Evolutionary conservation across 495 filamentous ascomycete genomes (phyloP).

Genomic region (Filosporella fistucella): DNA sequence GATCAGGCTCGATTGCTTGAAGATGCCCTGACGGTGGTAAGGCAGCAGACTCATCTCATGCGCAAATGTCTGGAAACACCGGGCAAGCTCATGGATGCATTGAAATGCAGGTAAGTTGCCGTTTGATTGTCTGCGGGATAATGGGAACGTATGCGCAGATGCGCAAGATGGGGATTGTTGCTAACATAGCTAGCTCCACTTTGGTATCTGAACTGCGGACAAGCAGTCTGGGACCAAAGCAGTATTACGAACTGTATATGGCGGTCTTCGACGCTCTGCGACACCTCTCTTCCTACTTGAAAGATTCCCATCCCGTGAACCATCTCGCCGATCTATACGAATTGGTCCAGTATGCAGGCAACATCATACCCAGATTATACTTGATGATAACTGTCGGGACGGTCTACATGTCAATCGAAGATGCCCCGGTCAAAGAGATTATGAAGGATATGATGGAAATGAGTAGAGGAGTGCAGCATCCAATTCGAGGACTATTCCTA

Average conservation of each 20-base stretch:
- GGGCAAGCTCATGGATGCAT: conserved; percentile 98
- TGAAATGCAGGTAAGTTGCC: conserved; percentile 88
- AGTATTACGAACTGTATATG: conserved; percentile 99
- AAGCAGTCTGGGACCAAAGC: conserved; percentile 91
- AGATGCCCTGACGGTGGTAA: conserved; percentile 92
- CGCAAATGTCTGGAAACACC: conserved; percentile 95
- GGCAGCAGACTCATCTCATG: conserved; percentile 94
- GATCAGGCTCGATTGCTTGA: conserved; percentile 93
- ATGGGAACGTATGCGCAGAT: conserved; percentile 3
- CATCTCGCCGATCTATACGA: conserved; percentile 98
- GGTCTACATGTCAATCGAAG: conserved; percentile 97
- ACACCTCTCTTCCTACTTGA: conserved; percentile 92
- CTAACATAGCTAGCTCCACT: conserved; percentile 64
- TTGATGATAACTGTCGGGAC: conserved; percentile 99
- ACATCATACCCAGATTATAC: conserved; percentile 93
- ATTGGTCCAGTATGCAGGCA: conserved; percentile 97
- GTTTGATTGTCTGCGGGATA: not conserved
- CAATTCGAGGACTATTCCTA: conserved; percentile 88
- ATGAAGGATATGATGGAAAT: conserved; percentile 99
- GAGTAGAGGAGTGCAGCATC: conserved; percentile 96
- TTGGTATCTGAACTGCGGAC: conserved; percentile 96
- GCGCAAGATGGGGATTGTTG: not conserved
- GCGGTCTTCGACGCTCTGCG: conserved; percentile 95
- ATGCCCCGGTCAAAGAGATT: conserved; percentile 98
- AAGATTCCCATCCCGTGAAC: conserved; percentile 95